Evolutionary conservation across 1,139 yeast species (phyloP), one percentile per base, ranked within the genome.

Genomic region (Chernovozyma sophiae-reginae): DNA sequence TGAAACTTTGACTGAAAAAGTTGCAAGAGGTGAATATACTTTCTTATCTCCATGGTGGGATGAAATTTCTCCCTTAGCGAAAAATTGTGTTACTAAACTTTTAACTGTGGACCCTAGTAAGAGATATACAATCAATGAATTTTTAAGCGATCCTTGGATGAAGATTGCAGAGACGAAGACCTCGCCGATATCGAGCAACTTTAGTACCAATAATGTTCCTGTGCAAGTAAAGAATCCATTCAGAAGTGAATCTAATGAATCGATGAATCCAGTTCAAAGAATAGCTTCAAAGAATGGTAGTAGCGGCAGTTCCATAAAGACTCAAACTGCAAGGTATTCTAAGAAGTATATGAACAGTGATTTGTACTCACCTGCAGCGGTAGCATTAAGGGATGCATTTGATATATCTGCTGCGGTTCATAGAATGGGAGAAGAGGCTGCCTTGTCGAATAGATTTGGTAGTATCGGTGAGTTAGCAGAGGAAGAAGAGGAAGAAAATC

Each of bases 351-450:
- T 47, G 32, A 50, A 47, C 25, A 43, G 43, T 14, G 60, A 45
- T 16, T 43, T 74, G 46, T 83, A 82, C 50, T 82, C 96, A 1
- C 97, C 97, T 4, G 96, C 94, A 5, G 94, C 94, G 0, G 86
- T 83, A 38, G 95, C 95, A 0, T 75, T 92, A 68, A 82, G 89
- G 50, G 98, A 92, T 52, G 97, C 96, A 8, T 90, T 90, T 61
- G 98, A 92, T 55, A 85, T 92, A 13, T 83, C 96, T 15, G 81
- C 94, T 41, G 97, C 97, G 0, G 95, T 92, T 7, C 96, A 89
- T 56, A 80, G 98, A 58, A 79, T 79, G 71, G 96, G 90, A 29
- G 96, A 86, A 61, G 97, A 87, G 53, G 82, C 81, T 17, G 74
- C 79, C 2, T 62, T 79, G 32, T 57, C 67, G 17, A 59, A 62